These are phyloP conservation scores for Calonectria honghensis DNA, from an alignment of 2,329 filamentous ascomycete species.

Conservation along the genomic window DNA sequence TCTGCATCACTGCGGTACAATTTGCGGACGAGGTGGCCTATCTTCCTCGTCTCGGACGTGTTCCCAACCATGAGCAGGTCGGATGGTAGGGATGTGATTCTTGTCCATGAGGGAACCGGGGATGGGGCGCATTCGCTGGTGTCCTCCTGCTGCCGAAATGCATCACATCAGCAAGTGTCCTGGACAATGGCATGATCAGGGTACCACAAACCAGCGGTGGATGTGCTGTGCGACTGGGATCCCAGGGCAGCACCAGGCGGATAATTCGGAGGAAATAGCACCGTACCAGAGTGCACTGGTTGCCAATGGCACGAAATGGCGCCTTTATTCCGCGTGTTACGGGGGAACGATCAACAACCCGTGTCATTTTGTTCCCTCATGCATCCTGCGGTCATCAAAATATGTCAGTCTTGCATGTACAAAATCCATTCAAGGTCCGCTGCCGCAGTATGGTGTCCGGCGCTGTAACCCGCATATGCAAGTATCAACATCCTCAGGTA, in stretches of 20 bases:
- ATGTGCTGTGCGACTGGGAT: background rate
- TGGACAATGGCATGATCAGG: background rate
- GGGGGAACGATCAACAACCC: background rate
- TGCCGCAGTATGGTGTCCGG: background rate
- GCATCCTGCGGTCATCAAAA: background rate
- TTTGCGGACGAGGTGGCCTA: background rate
- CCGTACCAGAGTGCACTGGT: background rate
- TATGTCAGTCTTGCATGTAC: background rate
- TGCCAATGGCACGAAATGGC: background rate
- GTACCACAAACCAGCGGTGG: background rate
- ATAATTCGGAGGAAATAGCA: background rate
- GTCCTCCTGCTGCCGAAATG: background rate
- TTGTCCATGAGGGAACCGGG: background rate
- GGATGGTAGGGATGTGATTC: background rate
- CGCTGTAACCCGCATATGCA: background rate
- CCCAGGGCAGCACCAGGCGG: background rate
- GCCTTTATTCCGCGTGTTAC: background rate
- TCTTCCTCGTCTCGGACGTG: background rate
- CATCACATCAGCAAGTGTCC: background rate
- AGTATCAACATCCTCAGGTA: background rate
- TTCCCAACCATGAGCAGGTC: slow-evolving; percentile 1
- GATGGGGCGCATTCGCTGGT: background rate
- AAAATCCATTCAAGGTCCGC: background rate
- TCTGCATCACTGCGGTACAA: background rate
- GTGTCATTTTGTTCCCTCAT: background rate